Evolutionary conservation across 2,329 filamentous ascomycete genomes (phyloP).

Genomic region (Cytospora mali): DNA sequence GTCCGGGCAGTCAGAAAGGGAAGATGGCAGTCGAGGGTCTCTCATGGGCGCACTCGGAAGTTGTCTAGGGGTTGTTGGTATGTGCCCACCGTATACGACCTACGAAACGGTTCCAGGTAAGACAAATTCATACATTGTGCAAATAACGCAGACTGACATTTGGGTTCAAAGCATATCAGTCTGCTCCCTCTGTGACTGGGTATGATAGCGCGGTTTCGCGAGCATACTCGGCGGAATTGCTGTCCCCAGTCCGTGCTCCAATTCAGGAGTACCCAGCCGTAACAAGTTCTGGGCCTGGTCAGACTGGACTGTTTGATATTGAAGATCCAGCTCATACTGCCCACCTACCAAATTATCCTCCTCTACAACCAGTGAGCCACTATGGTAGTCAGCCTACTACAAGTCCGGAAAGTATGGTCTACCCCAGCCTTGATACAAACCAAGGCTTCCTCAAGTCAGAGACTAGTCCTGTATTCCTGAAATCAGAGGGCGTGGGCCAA

Average conservation of each 20-base stretch:
- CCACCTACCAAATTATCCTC: constrained; percentile 18
- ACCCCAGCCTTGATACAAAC: constrained; percentile 36
- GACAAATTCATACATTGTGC: neutral
- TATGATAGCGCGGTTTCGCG: constrained; percentile 14
- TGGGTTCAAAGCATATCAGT: constrained; percentile 17
- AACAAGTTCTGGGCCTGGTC: constrained; percentile 24
- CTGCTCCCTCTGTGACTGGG: constrained; percentile 5
- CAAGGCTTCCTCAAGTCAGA: constrained; percentile 35
- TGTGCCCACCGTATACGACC: constrained; percentile 9
- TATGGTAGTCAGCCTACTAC: constrained; percentile 29
- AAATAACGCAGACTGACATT: constrained; percentile 6
- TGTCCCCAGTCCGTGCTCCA: constrained; percentile 7
- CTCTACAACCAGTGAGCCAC: constrained; percentile 22
- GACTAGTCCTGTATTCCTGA: constrained; percentile 31
- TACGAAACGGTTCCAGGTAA: constrained; percentile 20
- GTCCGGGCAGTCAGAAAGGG: constrained; percentile 9
- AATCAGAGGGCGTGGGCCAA: constrained; percentile 30
- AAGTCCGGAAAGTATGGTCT: constrained; percentile 45
- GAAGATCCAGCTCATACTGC: constrained; percentile 26
- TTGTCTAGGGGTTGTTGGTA: constrained; percentile 1
- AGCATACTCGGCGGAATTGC: constrained; percentile 19
- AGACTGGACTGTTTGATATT: constrained; percentile 12
- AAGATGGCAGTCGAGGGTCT: constrained; percentile 10
- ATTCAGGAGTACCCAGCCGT: constrained; percentile 13
- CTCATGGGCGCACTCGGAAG: constrained; percentile 10